Conservation (phyloP, 176 grass and related monocot species). For the Triticum turgidum region DNA sequence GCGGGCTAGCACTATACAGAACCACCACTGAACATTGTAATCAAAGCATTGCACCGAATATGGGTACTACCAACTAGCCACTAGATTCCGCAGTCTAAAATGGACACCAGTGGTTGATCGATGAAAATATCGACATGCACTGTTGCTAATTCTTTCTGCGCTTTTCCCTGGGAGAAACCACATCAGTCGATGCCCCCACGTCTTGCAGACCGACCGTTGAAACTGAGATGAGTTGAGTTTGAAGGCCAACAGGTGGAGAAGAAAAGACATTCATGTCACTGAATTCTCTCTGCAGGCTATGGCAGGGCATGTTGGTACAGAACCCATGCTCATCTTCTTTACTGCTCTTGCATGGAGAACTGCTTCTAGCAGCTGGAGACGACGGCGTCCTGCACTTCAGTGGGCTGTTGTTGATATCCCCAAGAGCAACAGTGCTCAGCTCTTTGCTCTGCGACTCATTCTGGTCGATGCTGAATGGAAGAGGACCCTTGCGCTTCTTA, state of each 20-base stretch:
- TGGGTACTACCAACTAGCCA: neutral
- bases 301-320: slow-evolving; percentile 21
- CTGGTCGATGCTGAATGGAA: slow-evolving; percentile 43
- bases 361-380: slow-evolving; percentile 12
- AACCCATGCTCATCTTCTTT: slow-evolving; percentile 11
- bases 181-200: slow-evolving; percentile 22
- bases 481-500: slow-evolving; percentile 70
- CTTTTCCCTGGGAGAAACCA: slow-evolving; percentile 43
- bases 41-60: neutral
- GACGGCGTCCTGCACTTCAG: slow-evolving; percentile 12
- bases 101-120: slow-evolving; percentile 9
- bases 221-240: slow-evolving; percentile 21
- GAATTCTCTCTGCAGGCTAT: slow-evolving; percentile 32
- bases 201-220: slow-evolving; percentile 39
- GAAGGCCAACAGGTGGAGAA: slow-evolving; percentile 4
- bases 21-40: neutral
- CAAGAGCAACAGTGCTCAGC: slow-evolving; percentile 18
- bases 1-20: slow-evolving; percentile 27
- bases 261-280: neutral
- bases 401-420: slow-evolving; percentile 29
- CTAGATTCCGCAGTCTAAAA: slow-evolving; percentile 2
- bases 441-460: slow-evolving; percentile 36
- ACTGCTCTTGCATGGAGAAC: slow-evolving; percentile 30
- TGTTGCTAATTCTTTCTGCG: slow-evolving; percentile 46
- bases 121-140: neutral